phyloP scores from a whole-genome alignment of 2,329 filamentous ascomycete genomes.

The Penicillium brevicompactum region DNA sequence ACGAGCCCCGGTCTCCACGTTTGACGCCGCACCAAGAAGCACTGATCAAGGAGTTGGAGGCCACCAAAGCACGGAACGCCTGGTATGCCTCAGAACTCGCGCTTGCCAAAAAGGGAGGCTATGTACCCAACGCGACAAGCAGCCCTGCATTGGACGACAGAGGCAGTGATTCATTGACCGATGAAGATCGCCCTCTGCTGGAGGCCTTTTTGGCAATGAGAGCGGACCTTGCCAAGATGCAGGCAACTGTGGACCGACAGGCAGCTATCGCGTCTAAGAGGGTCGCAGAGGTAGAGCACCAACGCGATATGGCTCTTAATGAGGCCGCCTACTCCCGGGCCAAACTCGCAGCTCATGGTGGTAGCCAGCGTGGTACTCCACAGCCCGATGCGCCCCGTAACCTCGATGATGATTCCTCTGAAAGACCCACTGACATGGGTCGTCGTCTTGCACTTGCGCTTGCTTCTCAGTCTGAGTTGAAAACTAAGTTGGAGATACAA shows the following conservation, averaged over 20 bases:
- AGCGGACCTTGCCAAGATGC: conserved; percentile 83
- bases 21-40: conserved; percentile 57
- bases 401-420: conserved; percentile 59
- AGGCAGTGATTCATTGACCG: conserved; percentile 76
- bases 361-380: conserved; percentile 63
- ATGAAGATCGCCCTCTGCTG: conserved; percentile 88
- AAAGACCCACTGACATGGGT: conserved; percentile 73
- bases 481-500: conserved; percentile 70
- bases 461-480: conserved; percentile 77
- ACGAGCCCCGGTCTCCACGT: conserved; percentile 49
- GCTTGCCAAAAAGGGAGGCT: conserved; percentile 86
- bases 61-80: conserved; percentile 80
- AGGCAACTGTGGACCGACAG: conserved; percentile 86
- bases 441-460: conserved; percentile 81
- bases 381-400: conserved; percentile 56
- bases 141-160: conserved; percentile 76
- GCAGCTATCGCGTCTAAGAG: conserved; percentile 81
- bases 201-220: conserved; percentile 93
- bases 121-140: conserved; percentile 69
- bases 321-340: conserved; percentile 96
- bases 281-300: conserved; percentile 91
- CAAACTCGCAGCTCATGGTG: conserved; percentile 79
- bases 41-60: conserved; percentile 82
- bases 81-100: conserved; percentile 97
- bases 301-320: conserved; percentile 89